Percentiles rank a stretch among this genome's conserved stretches.
These are phyloP conservation scores for Cornus kousa DNA, from an alignment of 148 eudicot genomes.

Conservation along the genomic window DNA sequence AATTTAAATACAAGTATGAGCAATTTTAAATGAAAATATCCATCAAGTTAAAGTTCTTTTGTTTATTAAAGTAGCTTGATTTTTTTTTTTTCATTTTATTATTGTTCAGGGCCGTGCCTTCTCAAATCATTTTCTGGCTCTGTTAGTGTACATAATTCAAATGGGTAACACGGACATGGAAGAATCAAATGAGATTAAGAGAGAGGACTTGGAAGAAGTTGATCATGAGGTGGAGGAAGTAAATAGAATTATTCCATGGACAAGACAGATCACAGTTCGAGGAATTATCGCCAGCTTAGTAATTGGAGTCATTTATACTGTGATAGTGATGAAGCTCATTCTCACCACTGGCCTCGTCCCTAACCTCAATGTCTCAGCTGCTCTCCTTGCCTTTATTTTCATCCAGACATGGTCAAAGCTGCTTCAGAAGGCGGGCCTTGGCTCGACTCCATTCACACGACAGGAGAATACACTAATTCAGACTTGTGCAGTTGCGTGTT, in stretches of 20 bases:
- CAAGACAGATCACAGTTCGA: constrained; percentile 30
- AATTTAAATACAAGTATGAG: too few relatives aligned
- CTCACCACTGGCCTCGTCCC: constrained; percentile 34
- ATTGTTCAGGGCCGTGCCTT: too few relatives aligned
- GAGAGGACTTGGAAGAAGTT: not conserved
- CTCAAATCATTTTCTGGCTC: not conserved
- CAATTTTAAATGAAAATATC: too few relatives aligned
- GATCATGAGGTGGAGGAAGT: not conserved
- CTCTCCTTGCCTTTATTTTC: constrained; percentile 34
- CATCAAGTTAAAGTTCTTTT: too few relatives aligned
- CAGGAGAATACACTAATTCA: constrained; percentile 43
- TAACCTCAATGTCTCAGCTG: constrained; percentile 31
- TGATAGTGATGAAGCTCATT: constrained; percentile 31
- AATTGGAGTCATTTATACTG: constrained; percentile 29
- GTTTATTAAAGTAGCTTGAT: too few relatives aligned
- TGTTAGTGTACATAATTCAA: not conserved
- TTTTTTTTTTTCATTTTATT: too few relatives aligned
- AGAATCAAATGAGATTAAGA: not conserved
- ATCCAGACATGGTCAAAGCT: constrained; percentile 33
- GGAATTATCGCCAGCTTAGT: constrained; percentile 31
- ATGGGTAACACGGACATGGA: constrained; percentile 11
- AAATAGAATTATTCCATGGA: constrained; percentile 30
- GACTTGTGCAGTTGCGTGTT: constrained; percentile 47
- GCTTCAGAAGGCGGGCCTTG: constrained; percentile 19
- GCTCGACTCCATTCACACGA: constrained; percentile 26